Conservation (phyloP, 306 rosid genomes). For the Prinsepia uniflora region DNA sequence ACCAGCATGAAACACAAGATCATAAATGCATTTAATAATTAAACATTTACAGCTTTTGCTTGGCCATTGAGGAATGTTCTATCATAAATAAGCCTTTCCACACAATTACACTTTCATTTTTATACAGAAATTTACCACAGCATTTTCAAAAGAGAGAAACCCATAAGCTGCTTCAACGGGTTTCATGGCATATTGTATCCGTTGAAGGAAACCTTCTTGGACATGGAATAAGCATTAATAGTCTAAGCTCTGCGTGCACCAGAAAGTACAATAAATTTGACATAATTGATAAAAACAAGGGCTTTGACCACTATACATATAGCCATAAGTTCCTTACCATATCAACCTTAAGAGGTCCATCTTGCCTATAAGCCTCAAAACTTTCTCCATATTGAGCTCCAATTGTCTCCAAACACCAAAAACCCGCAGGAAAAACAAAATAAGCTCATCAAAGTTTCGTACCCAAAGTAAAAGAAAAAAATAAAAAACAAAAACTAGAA, state of each 20-base stretch:
- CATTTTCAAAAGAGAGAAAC: slow-evolving; percentile 94
- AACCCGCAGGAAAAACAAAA: not conserved
- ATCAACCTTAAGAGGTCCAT: slow-evolving; percentile 89
- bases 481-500: not conserved
- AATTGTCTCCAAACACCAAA: slow-evolving; percentile 59
- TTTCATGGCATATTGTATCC: slow-evolving; percentile 96
- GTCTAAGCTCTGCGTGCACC: slow-evolving; percentile 3
- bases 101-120: not conserved
- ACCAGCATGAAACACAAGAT: slow-evolving; percentile 66
- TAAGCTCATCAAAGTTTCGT: not conserved
- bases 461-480: not conserved
- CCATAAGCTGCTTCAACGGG: slow-evolving; percentile 95
- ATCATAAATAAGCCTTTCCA: not conserved
- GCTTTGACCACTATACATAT: not conserved
- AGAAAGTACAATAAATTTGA: slow-evolving; percentile 16
- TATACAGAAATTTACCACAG: slow-evolving; percentile 56
- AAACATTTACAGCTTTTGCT: slow-evolving; percentile 1
- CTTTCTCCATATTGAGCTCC: slow-evolving; percentile 99
- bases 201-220: slow-evolving; percentile 91
- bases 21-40: not conserved
- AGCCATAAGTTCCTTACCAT: slow-evolving; percentile 59
- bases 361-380: slow-evolving; percentile 88
- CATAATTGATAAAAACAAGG: not conserved
- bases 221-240: slow-evolving; percentile 41
- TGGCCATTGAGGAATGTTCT: not conserved